Conservation (phyloP, 2,329 filamentous ascomycete species). For the Colletotrichum cuscutae region DNA sequence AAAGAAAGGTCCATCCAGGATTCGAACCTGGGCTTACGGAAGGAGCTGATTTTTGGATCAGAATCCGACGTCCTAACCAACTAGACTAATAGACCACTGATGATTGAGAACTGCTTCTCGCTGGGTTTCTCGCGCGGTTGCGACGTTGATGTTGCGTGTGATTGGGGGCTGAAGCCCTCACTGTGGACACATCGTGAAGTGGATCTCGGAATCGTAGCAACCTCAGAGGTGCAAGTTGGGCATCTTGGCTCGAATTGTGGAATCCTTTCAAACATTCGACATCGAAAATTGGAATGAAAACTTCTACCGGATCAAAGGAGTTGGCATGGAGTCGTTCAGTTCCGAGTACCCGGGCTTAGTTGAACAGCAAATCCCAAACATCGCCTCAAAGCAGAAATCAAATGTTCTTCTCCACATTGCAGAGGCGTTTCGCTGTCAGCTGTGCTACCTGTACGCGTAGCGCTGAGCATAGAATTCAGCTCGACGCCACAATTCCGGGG, state of each 20-base stretch:
- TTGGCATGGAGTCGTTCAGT: too few relatives aligned
- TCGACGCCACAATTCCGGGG: background rate
- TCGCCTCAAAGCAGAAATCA: background rate
- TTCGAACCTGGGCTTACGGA: conserved; percentile 27
- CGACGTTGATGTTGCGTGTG: background rate
- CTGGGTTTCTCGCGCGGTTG: accelerated
- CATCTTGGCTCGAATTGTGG: background rate
- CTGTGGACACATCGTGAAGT: background rate
- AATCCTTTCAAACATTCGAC: too few relatives aligned
- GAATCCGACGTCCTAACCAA: conserved; percentile 31
- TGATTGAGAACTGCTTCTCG: background rate
- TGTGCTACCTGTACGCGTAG: too few relatives aligned
- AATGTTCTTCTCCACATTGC: background rate
- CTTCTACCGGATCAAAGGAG: too few relatives aligned
- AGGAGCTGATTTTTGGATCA: background rate
- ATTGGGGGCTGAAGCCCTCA: background rate
- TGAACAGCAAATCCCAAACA: too few relatives aligned
- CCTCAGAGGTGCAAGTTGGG: background rate
- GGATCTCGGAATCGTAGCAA: background rate
- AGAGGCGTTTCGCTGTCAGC: background rate
- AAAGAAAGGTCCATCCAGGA: conserved; percentile 21
- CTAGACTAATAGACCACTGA: conserved; percentile 23
- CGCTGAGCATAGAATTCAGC: background rate
- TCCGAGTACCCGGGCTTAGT: background rate
- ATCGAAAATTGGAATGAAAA: background rate